These are phyloP conservation scores for Pyrenula massariospora DNA, from an alignment of 495 filamentous ascomycete genomes.

Conservation along the genomic window DNA sequence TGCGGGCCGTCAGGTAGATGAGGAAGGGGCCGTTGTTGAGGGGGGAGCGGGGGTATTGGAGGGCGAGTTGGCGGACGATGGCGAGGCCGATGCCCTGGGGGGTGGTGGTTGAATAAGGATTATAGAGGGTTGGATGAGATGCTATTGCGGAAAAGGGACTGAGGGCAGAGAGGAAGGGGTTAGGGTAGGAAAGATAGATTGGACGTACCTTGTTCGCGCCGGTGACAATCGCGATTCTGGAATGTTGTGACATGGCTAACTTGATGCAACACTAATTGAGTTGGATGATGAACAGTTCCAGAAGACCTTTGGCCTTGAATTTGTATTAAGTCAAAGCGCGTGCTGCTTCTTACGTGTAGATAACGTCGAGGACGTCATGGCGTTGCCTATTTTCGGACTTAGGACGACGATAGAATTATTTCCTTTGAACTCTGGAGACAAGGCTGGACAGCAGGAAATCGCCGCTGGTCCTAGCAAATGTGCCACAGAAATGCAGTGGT, in stretches of 20 bases:
- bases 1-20: constrained; percentile 40
- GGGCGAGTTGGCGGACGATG: constrained; percentile 39
- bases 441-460: no score
- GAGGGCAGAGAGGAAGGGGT: background rate
- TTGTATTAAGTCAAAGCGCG: no score
- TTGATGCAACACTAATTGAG: no score
- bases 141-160: background rate
- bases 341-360: no score
- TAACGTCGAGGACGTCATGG: no score
- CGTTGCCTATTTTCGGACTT: no score
- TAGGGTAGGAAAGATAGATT: background rate
- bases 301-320: no score
- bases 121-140: background rate
- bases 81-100: constrained; percentile 39
- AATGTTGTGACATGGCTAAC: background rate
- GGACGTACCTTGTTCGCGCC: background rate
- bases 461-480: no score
- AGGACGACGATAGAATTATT: no score
- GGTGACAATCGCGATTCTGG: background rate
- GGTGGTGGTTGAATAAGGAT: background rate
- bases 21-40: constrained; percentile 29
- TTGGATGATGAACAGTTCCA: no score
- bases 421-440: no score
- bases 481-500: no score
- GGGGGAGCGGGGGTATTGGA: constrained; percentile 34